Evolutionary conservation across 2,329 filamentous ascomycete genomes (phyloP).

Genomic region (Neopestalotiopsis rosae): DNA sequence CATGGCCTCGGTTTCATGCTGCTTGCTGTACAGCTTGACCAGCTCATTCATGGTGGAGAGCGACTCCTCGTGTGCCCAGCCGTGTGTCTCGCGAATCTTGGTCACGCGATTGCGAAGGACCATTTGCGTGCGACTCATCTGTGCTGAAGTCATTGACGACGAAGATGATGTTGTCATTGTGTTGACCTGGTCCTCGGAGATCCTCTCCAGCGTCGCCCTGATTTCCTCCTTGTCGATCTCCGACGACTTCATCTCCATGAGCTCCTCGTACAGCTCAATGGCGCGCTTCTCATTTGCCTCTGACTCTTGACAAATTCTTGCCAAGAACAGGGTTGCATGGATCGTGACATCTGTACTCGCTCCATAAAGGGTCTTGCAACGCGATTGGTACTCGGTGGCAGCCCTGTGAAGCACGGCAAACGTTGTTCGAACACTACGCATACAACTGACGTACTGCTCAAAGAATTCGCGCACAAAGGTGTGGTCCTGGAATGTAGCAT

Average conservation of each 20-base stretch:
- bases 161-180: constrained; percentile 27
- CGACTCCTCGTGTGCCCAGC: constrained; percentile 45
- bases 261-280: constrained; percentile 41
- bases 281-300: constrained; percentile 41
- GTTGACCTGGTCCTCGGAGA: constrained; percentile 42
- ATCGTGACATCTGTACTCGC: constrained; percentile 41
- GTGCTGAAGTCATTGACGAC: constrained; percentile 30
- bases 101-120: constrained; percentile 37
- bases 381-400: constrained; percentile 38
- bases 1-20: constrained; percentile 36
- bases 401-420: constrained; percentile 39
- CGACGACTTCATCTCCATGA: constrained; percentile 36
- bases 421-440: constrained; percentile 39
- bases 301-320: constrained; percentile 43
- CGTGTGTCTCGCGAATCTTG: constrained; percentile 36
- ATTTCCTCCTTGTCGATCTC: constrained; percentile 41
- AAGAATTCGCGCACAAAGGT: constrained; percentile 38
- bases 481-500: constrained; percentile 38
- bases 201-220: constrained; percentile 37
- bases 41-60: constrained; percentile 42
- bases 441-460: constrained; percentile 39
- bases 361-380: constrained; percentile 40
- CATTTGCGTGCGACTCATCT: constrained; percentile 36
- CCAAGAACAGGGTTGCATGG: constrained; percentile 39
- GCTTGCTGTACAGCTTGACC: constrained; percentile 39